phyloP scores from a whole-genome alignment of 169 alveolate species.

The Cryptosporidium parvum region DNA sequence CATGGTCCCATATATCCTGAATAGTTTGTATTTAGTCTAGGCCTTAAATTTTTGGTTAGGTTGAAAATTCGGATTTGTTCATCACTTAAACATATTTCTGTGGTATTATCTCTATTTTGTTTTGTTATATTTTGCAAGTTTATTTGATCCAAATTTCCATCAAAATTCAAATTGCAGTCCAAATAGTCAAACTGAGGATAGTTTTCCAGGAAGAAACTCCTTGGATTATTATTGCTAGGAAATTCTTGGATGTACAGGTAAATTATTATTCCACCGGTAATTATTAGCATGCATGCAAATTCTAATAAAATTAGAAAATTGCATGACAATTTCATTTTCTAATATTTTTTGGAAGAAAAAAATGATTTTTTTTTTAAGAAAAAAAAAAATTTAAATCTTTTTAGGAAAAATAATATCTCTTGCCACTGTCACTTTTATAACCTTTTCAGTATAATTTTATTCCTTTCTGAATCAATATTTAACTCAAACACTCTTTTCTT shows the following conservation, averaged over 20 bases:
- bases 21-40: constrained; percentile 69
- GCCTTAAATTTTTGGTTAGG: constrained; percentile 41
- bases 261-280: neutral
- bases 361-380: neutral
- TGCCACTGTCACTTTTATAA: neutral
- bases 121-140: neutral
- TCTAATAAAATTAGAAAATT: neutral
- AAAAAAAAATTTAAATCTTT: neutral
- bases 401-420: neutral
- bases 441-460: neutral
- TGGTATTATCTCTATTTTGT: neutral
- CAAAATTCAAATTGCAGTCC: constrained; percentile 31
- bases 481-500: neutral
- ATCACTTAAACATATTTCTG: constrained; percentile 43
- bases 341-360: neutral
- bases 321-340: neutral
- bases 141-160: constrained; percentile 11
- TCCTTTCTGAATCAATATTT: neutral
- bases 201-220: neutral
- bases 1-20: constrained; percentile 76
- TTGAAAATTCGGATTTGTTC: constrained; percentile 53
- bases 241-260: neutral
- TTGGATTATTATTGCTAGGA: neutral
- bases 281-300: neutral
- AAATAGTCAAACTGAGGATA: neutral